phyloP scores from a whole-genome alignment of 352 stramenopile genomes.

The Lagenidium sp. region DNA sequence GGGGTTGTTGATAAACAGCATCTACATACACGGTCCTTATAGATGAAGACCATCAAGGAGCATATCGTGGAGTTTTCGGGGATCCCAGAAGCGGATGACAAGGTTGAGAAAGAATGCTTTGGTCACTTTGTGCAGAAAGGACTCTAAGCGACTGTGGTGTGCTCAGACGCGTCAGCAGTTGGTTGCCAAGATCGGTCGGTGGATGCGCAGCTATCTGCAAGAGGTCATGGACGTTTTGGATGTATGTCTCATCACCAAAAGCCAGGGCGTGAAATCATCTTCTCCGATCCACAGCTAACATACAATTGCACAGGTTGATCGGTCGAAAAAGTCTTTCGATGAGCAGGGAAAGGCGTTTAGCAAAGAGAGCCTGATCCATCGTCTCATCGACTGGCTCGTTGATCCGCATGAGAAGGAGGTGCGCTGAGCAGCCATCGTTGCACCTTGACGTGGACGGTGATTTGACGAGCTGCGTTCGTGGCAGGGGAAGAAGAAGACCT shows the following conservation, averaged over 20 bases:
- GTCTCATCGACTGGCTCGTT: conserved; percentile 69
- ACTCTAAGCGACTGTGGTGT: too few relatives aligned
- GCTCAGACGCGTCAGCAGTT: conserved; percentile 45
- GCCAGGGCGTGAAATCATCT: too few relatives aligned
- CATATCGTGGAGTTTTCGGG: conserved; percentile 76
- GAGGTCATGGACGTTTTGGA: conserved; percentile 73
- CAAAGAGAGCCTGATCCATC: conserved; percentile 59
- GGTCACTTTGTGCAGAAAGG: neutral
- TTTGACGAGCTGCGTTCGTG: neutral
- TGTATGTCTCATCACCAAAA: conserved; percentile 31
- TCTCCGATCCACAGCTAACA: too few relatives aligned
- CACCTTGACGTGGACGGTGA: neutral
- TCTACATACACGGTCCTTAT: neutral
- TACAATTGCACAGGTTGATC: conserved; percentile 51
- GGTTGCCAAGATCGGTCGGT: conserved; percentile 51
- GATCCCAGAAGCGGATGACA: conserved; percentile 46
- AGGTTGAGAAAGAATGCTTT: conserved; percentile 18
- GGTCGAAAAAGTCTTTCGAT: conserved; percentile 81
- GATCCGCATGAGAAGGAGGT: conserved; percentile 53
- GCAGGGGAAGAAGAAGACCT: conserved; percentile 16
- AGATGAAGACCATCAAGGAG: conserved; percentile 76
- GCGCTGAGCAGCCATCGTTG: neutral
- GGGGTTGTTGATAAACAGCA: neutral
- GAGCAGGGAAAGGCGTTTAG: conserved; percentile 38
- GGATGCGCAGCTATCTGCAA: conserved; percentile 60